Evolutionary conservation across 371 early-diverging fungal genomes (phyloP), one percentile per base, ranked within the genome.

Genomic region (Apophysomyces trapeziformis): DNA sequence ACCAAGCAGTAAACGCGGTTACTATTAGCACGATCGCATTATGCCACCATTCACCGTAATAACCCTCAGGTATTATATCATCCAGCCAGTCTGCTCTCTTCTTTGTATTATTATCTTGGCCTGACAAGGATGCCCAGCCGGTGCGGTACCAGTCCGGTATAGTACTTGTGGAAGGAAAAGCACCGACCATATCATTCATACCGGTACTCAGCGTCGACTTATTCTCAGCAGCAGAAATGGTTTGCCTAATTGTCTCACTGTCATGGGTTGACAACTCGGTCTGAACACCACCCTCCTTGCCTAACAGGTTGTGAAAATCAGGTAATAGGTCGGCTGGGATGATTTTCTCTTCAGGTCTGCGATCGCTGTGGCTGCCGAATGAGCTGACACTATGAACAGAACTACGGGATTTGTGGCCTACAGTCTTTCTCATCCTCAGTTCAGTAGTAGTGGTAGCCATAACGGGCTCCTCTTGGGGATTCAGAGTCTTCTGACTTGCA

Each of bases 131-230:
- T 13, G 70, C 76, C 79, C 81, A 79, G 4, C 79, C 81, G 1
- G 73, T 67, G 4, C 72, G 70, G 62, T 78, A 82, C 73, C 74
- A 79, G 8, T 72, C 72, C 6, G 83, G 83, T 7, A 76, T 74
- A 14, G 68, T 64, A 0, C 65, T 45, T 32, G 36, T 46, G 9
- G 65, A 63, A 7, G 46, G 58, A 13, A 38, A 50, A n/a, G 54
- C 16, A 43, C 41, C 37, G 35, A 35, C 7, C 54, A 60, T 57
- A 38, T 64, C 65, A 4, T 60, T 43, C 8, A 67, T 57, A 45
- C 58, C 65, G 13, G 59, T 64, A 18, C 32, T 46, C 32, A 61
- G 43, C 7, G 72, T 60, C 7, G 80, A 66, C 54, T 83, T 83
- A 16, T 68, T 63, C 50, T 79, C 72, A 14, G 79, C 77, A 36